A percentile compares a stretch with the other conserved stretches of the same genome.
phyloP scores from a whole-genome alignment of 2,329 filamentous ascomycete genomes.

The Teratosphaeria viscida region DNA sequence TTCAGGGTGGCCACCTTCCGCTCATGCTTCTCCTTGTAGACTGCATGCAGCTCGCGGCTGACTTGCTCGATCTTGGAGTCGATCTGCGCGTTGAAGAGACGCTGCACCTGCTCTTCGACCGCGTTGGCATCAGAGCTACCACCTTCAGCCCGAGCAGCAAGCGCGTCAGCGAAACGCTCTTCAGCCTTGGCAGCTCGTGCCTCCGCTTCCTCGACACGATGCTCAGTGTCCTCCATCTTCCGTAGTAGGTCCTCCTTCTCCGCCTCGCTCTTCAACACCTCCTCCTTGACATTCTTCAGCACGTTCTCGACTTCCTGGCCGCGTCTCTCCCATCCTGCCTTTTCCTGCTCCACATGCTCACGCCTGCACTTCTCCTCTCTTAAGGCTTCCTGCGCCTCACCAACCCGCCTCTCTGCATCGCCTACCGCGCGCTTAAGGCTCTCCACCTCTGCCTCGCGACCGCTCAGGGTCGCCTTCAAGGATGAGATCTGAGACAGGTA shows the following conservation, averaged over 20 bases:
- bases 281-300: slow-evolving; percentile 67
- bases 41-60: slow-evolving; percentile 70
- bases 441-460: slow-evolving; percentile 83
- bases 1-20: slow-evolving; percentile 87
- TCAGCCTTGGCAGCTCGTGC: slow-evolving; percentile 63
- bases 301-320: slow-evolving; percentile 78
- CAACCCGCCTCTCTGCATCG: slow-evolving; percentile 86
- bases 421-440: slow-evolving; percentile 78
- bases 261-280: slow-evolving; percentile 66
- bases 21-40: slow-evolving; percentile 97
- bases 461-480: slow-evolving; percentile 82
- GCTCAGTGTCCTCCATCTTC: slow-evolving; percentile 67
- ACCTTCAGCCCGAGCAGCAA: slow-evolving; percentile 20
- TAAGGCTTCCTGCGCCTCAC: slow-evolving; percentile 71
- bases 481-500: slow-evolving; percentile 90
- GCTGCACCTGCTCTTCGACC: slow-evolving; percentile 34
- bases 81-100: slow-evolving; percentile 52
- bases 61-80: slow-evolving; percentile 75
- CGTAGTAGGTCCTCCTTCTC: slow-evolving; percentile 70
- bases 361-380: slow-evolving; percentile 63
- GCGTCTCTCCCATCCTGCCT: slow-evolving; percentile 72
- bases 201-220: slow-evolving; percentile 62
- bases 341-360: slow-evolving; percentile 64
- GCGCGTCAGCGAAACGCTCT: slow-evolving; percentile 53
- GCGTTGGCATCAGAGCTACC: slow-evolving; percentile 19